Evolutionary conservation across 306 rosid species (phyloP).

Genomic region (Comarum palustre): DNA sequence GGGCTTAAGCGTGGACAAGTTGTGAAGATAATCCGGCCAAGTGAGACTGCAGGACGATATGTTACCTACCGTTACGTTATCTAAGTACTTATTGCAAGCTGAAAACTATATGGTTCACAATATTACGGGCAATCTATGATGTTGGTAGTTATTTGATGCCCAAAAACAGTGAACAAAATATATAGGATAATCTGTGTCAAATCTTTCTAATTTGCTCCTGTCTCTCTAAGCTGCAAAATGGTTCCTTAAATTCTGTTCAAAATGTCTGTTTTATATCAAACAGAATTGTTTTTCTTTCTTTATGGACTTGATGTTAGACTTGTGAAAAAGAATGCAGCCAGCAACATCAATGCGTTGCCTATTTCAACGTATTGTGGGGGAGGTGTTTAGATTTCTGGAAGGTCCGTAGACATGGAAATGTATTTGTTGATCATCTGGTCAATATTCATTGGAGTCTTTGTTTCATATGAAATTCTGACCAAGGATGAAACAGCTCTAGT

Average conservation of each 20-base stretch:
- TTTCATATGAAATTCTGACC: neutral
- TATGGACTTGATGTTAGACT: neutral
- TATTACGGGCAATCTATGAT: conserved; percentile 44
- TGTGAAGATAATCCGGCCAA: conserved; percentile 75
- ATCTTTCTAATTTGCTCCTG: neutral
- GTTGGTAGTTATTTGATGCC: neutral
- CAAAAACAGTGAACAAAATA: neutral
- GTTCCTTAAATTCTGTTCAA: neutral
- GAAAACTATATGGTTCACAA: neutral
- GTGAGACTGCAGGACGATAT: conserved; percentile 88
- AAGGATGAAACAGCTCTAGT: neutral
- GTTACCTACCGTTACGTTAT: conserved; percentile 77
- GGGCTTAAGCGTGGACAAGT: conserved; percentile 93
- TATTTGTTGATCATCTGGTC: neutral
- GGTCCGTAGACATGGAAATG: neutral
- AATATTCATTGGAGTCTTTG: neutral
- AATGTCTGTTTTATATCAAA: too few relatives aligned
- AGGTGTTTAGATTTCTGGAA: neutral
- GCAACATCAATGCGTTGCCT: too few relatives aligned
- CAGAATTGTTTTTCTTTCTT: too few relatives aligned
- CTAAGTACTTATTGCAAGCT: conserved; percentile 13
- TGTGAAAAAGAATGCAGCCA: too few relatives aligned
- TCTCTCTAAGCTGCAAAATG: neutral
- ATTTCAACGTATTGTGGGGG: neutral
- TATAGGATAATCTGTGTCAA: too few relatives aligned